Base-by-base conservation (phyloP, 2,329 filamentous ascomycete species). In the Ceratocystis huliohia region DNA sequence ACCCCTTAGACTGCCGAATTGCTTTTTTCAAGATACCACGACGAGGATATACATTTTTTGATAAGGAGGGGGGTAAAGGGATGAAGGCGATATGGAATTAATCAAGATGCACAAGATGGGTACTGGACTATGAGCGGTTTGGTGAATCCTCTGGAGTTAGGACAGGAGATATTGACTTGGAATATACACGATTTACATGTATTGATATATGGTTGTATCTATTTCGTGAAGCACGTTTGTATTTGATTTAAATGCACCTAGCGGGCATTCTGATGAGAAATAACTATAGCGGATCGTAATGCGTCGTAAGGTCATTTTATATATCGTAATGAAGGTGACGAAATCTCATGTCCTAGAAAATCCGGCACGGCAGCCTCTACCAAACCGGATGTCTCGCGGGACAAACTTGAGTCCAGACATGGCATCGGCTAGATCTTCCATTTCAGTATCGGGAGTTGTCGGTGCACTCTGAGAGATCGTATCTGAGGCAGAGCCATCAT, bases 371-470 rank as follows among this genome's bases (percentile, higher is more conserved):
- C 80, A 76, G n/a, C 79, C 79, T 67, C 82, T 79, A 15, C 86
- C 86, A 73, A 89, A 89, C 8, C 82, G 81, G 63, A 90, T 76
- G 70, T 82, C 87, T 22, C 80, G 78, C 20, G 88, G 88, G 5
- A 91, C 80, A 71, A 92, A 89, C 64, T 83, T 83, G 68, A 92
- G 76, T 2, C 86, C 79, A 0, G 87, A 88, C 86, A 92, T 88
- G 66, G 86, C 84, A 6, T 80, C 81, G 1, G 83, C 76, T 3
- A 92, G 76, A 65, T 81, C 81, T 57, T 86, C 83, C 81, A 89
- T 86, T 17, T 82, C 78, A 20, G 80, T 77, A 68, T 82, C 80
- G 2, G 72, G 73, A 13, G 70, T 70, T 44, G 69, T 30, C 2
- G 67, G 44, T 13, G 44, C 20, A 5, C 45, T 66, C 10, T 28